phyloP scores from a whole-genome alignment of 805 yeast genomes.

The Ogataea siamensis region DNA sequence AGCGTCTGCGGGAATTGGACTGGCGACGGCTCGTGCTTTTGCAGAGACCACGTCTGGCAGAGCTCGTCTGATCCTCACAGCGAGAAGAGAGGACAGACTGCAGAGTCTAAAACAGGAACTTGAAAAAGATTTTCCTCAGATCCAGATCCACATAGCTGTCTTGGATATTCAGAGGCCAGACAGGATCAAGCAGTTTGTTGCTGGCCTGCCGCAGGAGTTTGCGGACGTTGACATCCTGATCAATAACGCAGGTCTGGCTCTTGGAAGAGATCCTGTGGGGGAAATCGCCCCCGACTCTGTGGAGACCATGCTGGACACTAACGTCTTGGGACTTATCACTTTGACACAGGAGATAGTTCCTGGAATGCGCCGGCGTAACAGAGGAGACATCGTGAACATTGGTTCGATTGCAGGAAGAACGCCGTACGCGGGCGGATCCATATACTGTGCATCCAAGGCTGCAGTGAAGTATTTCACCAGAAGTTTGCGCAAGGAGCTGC shows the following conservation, averaged over 20 bases:
- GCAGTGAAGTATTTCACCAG: constrained; percentile 55
- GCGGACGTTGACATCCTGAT: constrained; percentile 57
- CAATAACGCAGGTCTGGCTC: constrained; percentile 57
- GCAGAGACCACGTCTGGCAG: constrained; percentile 65
- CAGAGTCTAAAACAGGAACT: constrained; percentile 48
- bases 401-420: constrained; percentile 74
- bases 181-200: constrained; percentile 51
- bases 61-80: constrained; percentile 68
- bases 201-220: constrained; percentile 53
- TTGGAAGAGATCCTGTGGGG: constrained; percentile 45
- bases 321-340: constrained; percentile 45
- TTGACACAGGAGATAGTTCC: constrained; percentile 46
- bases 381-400: constrained; percentile 58
- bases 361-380: constrained; percentile 39
- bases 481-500: constrained; percentile 16
- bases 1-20: constrained; percentile 50
- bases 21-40: constrained; percentile 44
- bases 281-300: constrained; percentile 39
- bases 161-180: constrained; percentile 60
- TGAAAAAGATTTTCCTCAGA: constrained; percentile 43
- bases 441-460: constrained; percentile 69
- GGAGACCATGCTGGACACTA: constrained; percentile 43
- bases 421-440: constrained; percentile 68
- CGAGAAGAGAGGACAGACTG: constrained; percentile 70
- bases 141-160: constrained; percentile 43